A percentile compares a stretch with the other conserved stretches of the same genome.
These are phyloP conservation scores for Nothophytophthora sp. DNA, from an alignment of 352 stramenopile genomes.

Conservation along the genomic window DNA sequence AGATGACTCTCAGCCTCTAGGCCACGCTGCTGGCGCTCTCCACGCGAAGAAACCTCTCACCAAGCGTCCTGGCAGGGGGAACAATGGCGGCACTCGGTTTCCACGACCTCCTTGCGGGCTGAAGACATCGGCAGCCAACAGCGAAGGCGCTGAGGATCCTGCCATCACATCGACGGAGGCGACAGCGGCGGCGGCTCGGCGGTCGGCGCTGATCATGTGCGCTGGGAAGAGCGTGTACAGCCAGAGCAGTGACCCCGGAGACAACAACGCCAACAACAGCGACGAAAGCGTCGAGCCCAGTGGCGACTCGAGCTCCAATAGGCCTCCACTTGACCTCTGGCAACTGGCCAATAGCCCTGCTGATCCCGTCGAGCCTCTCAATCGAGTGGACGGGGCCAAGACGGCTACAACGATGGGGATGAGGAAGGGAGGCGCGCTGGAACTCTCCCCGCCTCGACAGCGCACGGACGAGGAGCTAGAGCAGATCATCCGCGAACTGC, in stretches of 20 bases:
- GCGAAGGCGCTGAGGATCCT: not conserved
- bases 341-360: not conserved
- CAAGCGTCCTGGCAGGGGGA: conserved; percentile 5
- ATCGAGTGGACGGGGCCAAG: not conserved
- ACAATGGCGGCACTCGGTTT: conserved; percentile 1
- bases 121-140: not conserved
- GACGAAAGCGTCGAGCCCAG: conserved; percentile 1
- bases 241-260: not conserved
- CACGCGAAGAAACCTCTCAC: conserved; percentile 15
- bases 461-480: conserved; percentile 66
- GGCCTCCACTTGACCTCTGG: not conserved
- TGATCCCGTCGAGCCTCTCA: not conserved
- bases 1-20: not conserved
- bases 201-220: conserved; percentile 20
- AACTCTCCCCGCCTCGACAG: conserved; percentile 1
- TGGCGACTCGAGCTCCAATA: not conserved
- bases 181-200: not conserved
- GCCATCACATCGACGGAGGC: conserved; percentile 1
- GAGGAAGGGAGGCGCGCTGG: not conserved
- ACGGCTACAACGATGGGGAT: not conserved
- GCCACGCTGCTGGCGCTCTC: conserved; percentile 1
- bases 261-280: conserved; percentile 4
- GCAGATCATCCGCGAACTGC: conserved; percentile 64
- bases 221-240: conserved; percentile 23
- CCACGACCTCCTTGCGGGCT: not conserved